Conservation (phyloP, 23 red algal genomes). For the Chondrus crispus region DNA sequence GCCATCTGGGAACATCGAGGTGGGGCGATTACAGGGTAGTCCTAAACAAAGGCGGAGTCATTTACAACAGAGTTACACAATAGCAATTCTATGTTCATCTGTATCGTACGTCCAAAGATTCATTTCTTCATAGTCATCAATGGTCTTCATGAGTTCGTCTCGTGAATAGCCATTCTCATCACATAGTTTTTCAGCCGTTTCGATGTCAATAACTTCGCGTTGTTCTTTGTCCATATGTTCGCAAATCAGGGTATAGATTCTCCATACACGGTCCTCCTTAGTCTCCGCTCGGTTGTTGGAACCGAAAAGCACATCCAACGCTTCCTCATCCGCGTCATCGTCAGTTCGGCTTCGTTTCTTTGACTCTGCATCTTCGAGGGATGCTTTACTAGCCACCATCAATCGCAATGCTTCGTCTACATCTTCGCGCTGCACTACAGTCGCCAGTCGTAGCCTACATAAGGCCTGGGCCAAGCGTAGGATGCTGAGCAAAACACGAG, state of each 20-base stretch:
- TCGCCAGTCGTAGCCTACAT: slow-evolving; percentile 70
- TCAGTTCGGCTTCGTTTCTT: neutral
- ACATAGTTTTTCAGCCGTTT: slow-evolving; percentile 38
- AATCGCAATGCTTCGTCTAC: slow-evolving; percentile 95
- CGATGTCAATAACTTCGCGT: slow-evolving; percentile 46
- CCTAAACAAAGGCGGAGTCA: too few relatives aligned
- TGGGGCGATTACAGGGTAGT: too few relatives aligned
- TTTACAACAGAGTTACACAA: slow-evolving; percentile 49
- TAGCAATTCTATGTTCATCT: slow-evolving; percentile 51
- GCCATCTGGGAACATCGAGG: too few relatives aligned
- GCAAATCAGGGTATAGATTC: slow-evolving; percentile 42
- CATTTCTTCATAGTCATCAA: slow-evolving; percentile 79
- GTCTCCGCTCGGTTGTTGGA: neutral
- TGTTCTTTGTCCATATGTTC: slow-evolving; percentile 44
- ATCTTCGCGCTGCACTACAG: slow-evolving; percentile 69
- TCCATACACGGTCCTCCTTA: slow-evolving; percentile 40
- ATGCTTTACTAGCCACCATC: slow-evolving; percentile 69
- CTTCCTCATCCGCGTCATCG: slow-evolving; percentile 46
- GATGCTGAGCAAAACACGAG: slow-evolving; percentile 87
- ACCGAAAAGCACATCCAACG: neutral
- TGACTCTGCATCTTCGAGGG: slow-evolving; percentile 31
- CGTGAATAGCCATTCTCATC: slow-evolving; percentile 46
- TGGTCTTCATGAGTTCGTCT: slow-evolving; percentile 63
- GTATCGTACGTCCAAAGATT: slow-evolving; percentile 72
- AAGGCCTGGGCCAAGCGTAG: slow-evolving; percentile 93